These are phyloP conservation scores for Spathaspora boniae DNA, from an alignment of 805 yeast genomes.

Conservation along the genomic window DNA sequence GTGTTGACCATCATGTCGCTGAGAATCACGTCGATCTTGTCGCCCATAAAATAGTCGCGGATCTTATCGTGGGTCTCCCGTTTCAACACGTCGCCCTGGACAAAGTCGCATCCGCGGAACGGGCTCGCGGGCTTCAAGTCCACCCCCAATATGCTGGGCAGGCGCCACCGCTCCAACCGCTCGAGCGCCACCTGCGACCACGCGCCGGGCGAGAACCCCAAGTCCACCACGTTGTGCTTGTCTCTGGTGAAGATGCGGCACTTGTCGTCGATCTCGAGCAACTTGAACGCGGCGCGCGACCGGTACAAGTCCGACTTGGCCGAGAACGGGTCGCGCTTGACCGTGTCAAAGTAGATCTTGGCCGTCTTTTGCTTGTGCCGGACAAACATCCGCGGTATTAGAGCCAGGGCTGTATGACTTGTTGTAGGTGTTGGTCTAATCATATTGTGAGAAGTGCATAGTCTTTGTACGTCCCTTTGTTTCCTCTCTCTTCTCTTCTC, in stretches of 20 bases:
- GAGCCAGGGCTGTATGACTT: neutral
- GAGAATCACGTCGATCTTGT: constrained; percentile 44
- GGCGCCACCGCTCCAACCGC: constrained; percentile 33
- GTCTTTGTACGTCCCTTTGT: no score
- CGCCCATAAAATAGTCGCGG: constrained; percentile 41
- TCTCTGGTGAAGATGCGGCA: constrained; percentile 52
- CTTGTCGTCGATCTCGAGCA: constrained; percentile 68
- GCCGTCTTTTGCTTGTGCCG: constrained; percentile 8
- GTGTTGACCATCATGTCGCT: constrained; percentile 92
- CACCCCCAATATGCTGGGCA: constrained; percentile 58
- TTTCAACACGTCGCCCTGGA: constrained; percentile 40
- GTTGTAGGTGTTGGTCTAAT: neutral
- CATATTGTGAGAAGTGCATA: no score
- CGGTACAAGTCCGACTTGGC: constrained; percentile 43
- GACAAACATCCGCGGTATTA: neutral
- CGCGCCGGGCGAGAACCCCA: constrained; percentile 93
- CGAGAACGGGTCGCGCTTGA: constrained; percentile 4
- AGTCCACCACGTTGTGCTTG: constrained; percentile 67
- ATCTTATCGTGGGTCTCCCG: constrained; percentile 54
- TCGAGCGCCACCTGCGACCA: constrained; percentile 85
- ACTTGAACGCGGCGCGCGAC: constrained; percentile 90
- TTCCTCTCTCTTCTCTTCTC: no score
- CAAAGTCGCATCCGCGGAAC: constrained; percentile 33
- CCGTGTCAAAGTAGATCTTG: constrained; percentile 3
- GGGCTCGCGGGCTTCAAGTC: constrained; percentile 39